phyloP scores from a whole-genome alignment of 306 rosid species.

The Ormosia emarginata region DNA sequence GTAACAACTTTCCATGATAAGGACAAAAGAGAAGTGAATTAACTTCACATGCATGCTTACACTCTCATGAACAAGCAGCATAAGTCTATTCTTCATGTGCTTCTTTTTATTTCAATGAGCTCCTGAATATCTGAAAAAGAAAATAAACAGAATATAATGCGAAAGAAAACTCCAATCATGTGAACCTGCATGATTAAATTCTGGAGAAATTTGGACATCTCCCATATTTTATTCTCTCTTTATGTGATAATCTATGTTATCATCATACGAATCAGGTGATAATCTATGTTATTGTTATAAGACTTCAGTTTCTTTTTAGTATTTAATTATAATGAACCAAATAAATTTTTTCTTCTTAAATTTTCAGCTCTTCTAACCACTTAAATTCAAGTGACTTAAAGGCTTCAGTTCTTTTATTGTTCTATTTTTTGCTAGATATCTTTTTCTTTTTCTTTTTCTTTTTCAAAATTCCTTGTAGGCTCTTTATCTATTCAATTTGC shows the following conservation, averaged over 20 bases:
- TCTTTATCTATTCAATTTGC: neutral
- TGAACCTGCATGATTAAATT: neutral
- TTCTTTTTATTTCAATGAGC: neutral
- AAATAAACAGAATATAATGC: neutral
- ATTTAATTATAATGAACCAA: neutral
- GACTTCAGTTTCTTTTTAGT: neutral
- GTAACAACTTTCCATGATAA: conserved; percentile 3
- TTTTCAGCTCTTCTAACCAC: neutral
- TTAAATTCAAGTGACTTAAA: neutral
- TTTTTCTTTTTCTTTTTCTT: neutral
- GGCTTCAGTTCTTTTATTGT: neutral
- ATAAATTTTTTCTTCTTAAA: neutral
- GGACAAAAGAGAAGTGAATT: conserved; percentile 10
- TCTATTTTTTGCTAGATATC: neutral
- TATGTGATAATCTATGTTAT: neutral
- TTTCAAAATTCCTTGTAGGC: neutral
- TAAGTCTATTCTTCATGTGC: conserved; percentile 8
- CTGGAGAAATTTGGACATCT: neutral
- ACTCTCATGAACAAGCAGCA: neutral
- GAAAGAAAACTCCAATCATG: neutral
- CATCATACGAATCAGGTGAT: neutral
- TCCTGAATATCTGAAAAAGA: neutral
- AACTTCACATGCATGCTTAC: conserved; percentile 15
- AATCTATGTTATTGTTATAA: neutral
- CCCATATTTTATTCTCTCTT: neutral